These are phyloP conservation scores for Coemansia reversa DNA, from an alignment of 192 early-diverging fungal genomes.

Conservation along the genomic window DNA sequence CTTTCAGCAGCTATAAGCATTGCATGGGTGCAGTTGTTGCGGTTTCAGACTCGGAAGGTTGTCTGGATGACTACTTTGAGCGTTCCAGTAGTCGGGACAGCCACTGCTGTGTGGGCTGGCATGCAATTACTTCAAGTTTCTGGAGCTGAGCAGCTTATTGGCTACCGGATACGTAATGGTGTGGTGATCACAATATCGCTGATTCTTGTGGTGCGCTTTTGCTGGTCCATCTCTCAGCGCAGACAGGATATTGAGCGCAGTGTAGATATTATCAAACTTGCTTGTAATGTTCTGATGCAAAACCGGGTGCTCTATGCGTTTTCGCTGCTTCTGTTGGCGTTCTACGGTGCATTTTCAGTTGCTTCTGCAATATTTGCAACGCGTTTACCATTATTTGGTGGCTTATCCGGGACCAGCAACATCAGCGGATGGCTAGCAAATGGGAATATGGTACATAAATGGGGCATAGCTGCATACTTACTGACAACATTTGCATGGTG, in stretches of 20 bases:
- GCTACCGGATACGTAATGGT: slow-evolving; percentile 32
- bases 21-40: slow-evolving; percentile 45
- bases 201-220: slow-evolving; percentile 41
- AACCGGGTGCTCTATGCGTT: slow-evolving; percentile 48
- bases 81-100: slow-evolving; percentile 34
- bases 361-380: slow-evolving; percentile 38
- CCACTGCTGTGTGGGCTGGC: slow-evolving; percentile 44
- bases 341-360: slow-evolving; percentile 36
- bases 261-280: slow-evolving; percentile 33
- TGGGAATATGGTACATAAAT: slow-evolving; percentile 1
- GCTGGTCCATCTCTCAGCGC: slow-evolving; percentile 35
- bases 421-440: neutral
- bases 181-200: slow-evolving; percentile 30
- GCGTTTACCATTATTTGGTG: slow-evolving; percentile 26
- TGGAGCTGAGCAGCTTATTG: slow-evolving; percentile 29
- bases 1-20: slow-evolving; percentile 27
- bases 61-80: slow-evolving; percentile 50
- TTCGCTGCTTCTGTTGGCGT: slow-evolving; percentile 38
- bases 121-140: slow-evolving; percentile 32
- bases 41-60: slow-evolving; percentile 39
- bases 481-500: slow-evolving; percentile 38
- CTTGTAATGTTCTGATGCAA: slow-evolving; percentile 34
- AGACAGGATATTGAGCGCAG: slow-evolving; percentile 45
- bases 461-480: slow-evolving; percentile 30
- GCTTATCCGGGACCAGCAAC: neutral